Percentiles rank a stretch among this genome's conserved stretches.
Evolutionary conservation across 257 asterid genomes (phyloP).

Genomic region (Capsicum baccatum): DNA sequence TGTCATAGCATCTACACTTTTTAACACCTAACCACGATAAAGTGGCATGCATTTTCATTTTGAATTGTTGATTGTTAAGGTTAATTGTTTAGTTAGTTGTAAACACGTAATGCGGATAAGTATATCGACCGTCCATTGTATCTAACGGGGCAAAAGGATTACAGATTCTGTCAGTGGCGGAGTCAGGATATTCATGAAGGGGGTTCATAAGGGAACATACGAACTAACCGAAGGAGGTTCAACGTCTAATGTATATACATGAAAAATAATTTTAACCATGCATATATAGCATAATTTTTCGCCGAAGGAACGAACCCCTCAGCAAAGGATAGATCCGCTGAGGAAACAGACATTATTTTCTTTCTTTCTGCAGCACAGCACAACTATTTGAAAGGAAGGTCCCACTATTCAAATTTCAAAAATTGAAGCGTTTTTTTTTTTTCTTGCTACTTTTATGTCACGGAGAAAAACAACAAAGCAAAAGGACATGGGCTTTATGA

Average conservation of each 20-base stretch:
- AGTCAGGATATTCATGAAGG: too few species aligned
- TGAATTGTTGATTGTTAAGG: not conserved
- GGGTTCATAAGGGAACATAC: too few species aligned
- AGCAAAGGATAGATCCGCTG: too few species aligned
- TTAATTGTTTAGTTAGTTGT: too few species aligned
- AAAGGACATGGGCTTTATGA: conserved; percentile 37
- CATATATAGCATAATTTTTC: too few species aligned
- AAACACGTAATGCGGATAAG: not conserved
- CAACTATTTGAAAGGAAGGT: conserved; percentile 14
- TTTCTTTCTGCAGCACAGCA: conserved; percentile 42
- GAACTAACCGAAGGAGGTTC: too few species aligned
- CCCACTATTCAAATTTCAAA: conserved; percentile 47
- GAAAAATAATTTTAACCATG: too few species aligned
- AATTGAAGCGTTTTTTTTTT: conserved; percentile 21
- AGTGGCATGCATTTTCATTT: not conserved
- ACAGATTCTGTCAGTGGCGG: not conserved
- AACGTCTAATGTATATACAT: too few species aligned
- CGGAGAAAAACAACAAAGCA: conserved; percentile 32
- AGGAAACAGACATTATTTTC: conserved; percentile 27
- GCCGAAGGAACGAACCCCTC: too few species aligned
- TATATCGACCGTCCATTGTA: too few species aligned
- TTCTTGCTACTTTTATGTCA: not conserved
- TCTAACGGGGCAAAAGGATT: not conserved
- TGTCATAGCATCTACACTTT: not conserved
- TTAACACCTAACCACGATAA: not conserved